Conservation (phyloP, 441 rosid species). For the Jatropha multifida region DNA sequence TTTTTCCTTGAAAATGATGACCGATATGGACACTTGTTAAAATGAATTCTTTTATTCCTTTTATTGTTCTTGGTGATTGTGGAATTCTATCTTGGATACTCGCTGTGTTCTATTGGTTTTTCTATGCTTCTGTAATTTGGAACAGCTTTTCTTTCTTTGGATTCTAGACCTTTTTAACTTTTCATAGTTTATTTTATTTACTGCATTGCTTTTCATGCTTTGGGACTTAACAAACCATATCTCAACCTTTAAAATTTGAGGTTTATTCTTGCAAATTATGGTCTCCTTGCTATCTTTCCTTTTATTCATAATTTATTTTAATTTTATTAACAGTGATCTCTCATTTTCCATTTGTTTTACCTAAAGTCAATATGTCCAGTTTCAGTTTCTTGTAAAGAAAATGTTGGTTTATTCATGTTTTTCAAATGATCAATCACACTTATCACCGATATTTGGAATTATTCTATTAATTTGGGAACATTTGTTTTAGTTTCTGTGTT, state of each 20-base stretch:
- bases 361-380: not conserved
- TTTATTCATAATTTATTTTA: not conserved
- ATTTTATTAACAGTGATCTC: not conserved
- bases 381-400: not conserved
- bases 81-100: constrained; percentile 9
- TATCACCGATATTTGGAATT: not conserved
- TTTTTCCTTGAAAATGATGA: not conserved
- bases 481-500: constrained; percentile 2
- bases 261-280: not conserved
- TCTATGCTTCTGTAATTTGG: not conserved
- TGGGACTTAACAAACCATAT: constrained; percentile 19
- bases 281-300: not conserved
- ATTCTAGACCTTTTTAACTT: constrained; percentile 23
- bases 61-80: constrained; percentile 9
- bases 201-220: constrained; percentile 19
- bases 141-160: constrained; percentile 25
- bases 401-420: not conserved
- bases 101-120: constrained; percentile 8
- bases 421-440: not conserved
- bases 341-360: not conserved
- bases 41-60: constrained; percentile 5
- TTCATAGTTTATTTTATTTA: constrained; percentile 17
- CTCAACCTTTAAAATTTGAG: constrained; percentile 6
- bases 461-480: not conserved
- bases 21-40: constrained; percentile 8